A percentile compares a stretch with the other conserved stretches of the same genome.
Evolutionary conservation across 176 grass and related monocot genomes (phyloP).

Genomic region (Chrysopogon serrulatus): DNA sequence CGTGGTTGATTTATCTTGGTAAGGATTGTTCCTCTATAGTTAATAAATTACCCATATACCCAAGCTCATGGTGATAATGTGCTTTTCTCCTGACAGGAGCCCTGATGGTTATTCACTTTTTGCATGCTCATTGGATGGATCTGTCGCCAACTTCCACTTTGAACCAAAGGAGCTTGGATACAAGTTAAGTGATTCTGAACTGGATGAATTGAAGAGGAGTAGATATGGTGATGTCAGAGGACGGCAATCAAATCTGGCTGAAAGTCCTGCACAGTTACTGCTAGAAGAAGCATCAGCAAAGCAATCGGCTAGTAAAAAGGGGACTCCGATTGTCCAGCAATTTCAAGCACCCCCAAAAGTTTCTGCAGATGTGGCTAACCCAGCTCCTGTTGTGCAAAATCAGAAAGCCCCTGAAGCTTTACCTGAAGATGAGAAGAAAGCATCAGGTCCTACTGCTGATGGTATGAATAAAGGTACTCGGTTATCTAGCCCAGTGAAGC

Average conservation of each 20-base stretch:
- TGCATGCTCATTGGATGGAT: constrained; percentile 93
- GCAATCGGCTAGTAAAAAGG: constrained; percentile 60
- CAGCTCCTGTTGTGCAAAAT: constrained; percentile 33
- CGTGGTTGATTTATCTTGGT: constrained; percentile 99
- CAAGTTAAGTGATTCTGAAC: constrained; percentile 77
- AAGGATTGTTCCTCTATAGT: constrained; percentile 16
- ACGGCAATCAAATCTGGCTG: constrained; percentile 88
- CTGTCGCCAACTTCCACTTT: constrained; percentile 86
- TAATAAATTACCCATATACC: neutral
- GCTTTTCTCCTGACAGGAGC: constrained; percentile 66
- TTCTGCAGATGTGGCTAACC: constrained; percentile 41
- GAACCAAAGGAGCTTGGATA: constrained; percentile 95
- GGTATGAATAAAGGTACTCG: constrained; percentile 44
- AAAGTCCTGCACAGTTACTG: constrained; percentile 76
- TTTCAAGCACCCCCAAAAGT: constrained; percentile 49
- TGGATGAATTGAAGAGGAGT: constrained; percentile 90
- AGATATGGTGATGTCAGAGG: constrained; percentile 96
- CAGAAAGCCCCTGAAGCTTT: constrained; percentile 63
- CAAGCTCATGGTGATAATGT: neutral
- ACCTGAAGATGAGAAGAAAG: constrained; percentile 53
- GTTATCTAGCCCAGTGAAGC: constrained; percentile 82
- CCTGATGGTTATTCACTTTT: constrained; percentile 97
- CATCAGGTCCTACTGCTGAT: constrained; percentile 34
- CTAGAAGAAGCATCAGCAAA: constrained; percentile 85
- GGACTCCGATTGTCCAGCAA: constrained; percentile 35